Conservation (phyloP, 2,329 filamentous ascomycete genomes). For the Arthroderma sp. region DNA sequence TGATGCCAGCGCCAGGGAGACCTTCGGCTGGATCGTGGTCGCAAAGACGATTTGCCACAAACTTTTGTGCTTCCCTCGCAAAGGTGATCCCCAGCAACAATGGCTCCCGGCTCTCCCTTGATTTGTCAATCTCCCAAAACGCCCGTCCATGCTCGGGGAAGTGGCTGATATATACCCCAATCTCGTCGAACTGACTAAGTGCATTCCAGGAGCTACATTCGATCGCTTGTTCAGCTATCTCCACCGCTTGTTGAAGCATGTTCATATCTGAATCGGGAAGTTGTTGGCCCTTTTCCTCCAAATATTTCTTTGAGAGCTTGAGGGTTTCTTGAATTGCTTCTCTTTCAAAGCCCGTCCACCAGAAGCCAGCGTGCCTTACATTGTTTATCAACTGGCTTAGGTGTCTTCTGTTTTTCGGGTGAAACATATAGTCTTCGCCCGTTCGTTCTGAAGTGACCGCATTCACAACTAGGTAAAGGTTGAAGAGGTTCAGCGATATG, state of each 20-base stretch:
- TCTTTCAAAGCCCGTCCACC: constrained; percentile 61
- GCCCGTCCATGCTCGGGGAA: constrained; percentile 50
- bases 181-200: constrained; percentile 59
- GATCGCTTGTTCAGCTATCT: constrained; percentile 47
- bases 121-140: constrained; percentile 54
- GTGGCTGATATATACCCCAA: constrained; percentile 57
- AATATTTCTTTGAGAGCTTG: constrained; percentile 53
- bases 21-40: constrained; percentile 25
- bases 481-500: constrained; percentile 69
- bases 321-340: constrained; percentile 47
- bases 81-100: constrained; percentile 46
- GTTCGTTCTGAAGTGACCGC: constrained; percentile 74
- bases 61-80: constrained; percentile 41
- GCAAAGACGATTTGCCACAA: constrained; percentile 32
- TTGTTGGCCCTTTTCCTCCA: constrained; percentile 46
- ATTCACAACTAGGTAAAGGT: constrained; percentile 73
- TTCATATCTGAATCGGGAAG: constrained; percentile 49
- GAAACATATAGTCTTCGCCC: constrained; percentile 81
- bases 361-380: constrained; percentile 71
- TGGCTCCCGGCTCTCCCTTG: constrained; percentile 27
- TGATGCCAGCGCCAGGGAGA: constrained; percentile 29
- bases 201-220: constrained; percentile 50
- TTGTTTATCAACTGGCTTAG: constrained; percentile 61
- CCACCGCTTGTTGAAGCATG: constrained; percentile 52
- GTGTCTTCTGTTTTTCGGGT: constrained; percentile 55